These are phyloP conservation scores for Fusarium agapanthi DNA, from an alignment of 2,329 filamentous ascomycete genomes.

Conservation along the genomic window DNA sequence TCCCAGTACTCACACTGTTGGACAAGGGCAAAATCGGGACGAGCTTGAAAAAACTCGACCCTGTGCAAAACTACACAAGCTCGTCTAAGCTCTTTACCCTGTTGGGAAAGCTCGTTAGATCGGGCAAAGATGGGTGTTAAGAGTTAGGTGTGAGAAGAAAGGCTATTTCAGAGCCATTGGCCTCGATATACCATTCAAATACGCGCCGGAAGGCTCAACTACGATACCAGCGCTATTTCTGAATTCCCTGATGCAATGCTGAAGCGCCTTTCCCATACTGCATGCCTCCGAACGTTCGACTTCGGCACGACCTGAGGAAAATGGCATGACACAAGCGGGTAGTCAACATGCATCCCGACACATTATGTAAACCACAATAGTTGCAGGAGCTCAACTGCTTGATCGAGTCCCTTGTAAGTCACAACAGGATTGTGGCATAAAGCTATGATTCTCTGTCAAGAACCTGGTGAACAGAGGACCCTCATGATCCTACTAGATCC, in stretches of 20 bases:
- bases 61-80: constrained; percentile 26
- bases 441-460: not conserved
- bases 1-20: not conserved
- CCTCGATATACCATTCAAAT: not conserved
- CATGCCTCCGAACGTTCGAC: constrained; percentile 14
- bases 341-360: not conserved
- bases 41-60: constrained; percentile 8
- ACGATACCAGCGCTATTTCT: not conserved
- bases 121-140: not conserved
- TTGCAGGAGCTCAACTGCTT: constrained; percentile 13
- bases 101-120: constrained; percentile 35
- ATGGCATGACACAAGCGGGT: not conserved
- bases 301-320: constrained; percentile 12
- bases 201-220: not conserved
- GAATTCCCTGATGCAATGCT: not conserved
- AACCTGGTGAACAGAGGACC: not conserved
- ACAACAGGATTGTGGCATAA: not conserved
- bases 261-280: not conserved
- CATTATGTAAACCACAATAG: not conserved
- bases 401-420: not conserved
- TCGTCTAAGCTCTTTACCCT: constrained; percentile 41
- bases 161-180: constrained; percentile 23
- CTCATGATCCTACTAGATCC: not conserved
- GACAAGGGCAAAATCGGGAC: constrained; percentile 39
- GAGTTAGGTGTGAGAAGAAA: not conserved